A percentile compares a stretch with the other conserved stretches of the same genome.
phyloP scores from a whole-genome alignment of 768 basidiomycete species.

The Sarcodon sp. region DNA sequence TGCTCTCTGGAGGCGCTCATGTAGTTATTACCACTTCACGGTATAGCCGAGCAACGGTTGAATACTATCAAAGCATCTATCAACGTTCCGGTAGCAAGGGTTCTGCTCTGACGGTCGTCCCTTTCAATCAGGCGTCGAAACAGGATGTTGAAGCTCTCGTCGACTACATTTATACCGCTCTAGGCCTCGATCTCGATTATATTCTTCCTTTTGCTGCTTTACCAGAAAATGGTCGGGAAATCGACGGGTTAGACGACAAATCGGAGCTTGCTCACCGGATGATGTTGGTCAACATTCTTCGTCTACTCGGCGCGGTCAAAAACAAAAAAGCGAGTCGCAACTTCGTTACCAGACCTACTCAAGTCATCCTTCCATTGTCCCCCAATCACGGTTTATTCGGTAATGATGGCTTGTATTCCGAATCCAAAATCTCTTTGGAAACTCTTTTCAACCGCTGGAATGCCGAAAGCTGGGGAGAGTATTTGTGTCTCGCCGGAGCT shows the following conservation, averaged over 20 bases:
- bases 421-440: conserved; percentile 96
- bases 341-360: conserved; percentile 95
- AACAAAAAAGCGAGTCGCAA: conserved; percentile 94
- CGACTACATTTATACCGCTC: conserved; percentile 93
- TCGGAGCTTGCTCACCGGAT: conserved; percentile 97
- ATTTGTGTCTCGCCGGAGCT: conserved; percentile 93
- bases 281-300: conserved; percentile 95
- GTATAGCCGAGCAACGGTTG: conserved; percentile 90
- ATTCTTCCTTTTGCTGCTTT: conserved; percentile 97
- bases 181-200: conserved; percentile 96
- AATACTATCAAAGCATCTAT: conserved; percentile 98
- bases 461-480: conserved; percentile 98
- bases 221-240: conserved; percentile 97
- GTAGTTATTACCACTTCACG: conserved; percentile 97
- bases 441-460: conserved; percentile 97
- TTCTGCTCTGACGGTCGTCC: conserved; percentile 94
- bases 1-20: conserved; percentile 91
- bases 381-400: conserved; percentile 98
- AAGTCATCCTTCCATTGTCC: conserved; percentile 94
- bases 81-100: conserved; percentile 91
- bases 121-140: conserved; percentile 98
- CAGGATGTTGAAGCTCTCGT: conserved; percentile 97
- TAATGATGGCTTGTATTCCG: conserved; percentile 94
- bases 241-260: conserved; percentile 92
- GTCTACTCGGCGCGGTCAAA: conserved; percentile 95